Evolutionary conservation across 371 early-diverging fungal genomes (phyloP).

Genomic region (Dinochytrium kinnereticum): DNA sequence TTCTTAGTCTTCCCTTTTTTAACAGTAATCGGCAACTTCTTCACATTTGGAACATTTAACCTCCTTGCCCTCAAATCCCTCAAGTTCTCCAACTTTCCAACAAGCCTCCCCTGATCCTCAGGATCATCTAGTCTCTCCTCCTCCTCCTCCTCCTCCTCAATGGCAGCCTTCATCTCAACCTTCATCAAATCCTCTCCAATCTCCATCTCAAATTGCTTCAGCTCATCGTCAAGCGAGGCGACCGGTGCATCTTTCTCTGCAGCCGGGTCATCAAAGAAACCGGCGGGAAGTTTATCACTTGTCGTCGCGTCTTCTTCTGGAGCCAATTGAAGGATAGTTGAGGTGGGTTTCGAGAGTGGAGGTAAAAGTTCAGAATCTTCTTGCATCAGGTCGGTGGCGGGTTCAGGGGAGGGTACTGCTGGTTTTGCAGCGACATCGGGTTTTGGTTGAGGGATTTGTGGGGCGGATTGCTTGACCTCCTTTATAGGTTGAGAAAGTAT

Average conservation of each 20-base stretch:
- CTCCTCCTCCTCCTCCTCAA: constrained; percentile 5
- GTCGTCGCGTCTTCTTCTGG: not conserved
- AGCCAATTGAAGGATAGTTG: not conserved
- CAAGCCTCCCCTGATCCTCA: not conserved
- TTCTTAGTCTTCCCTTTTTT: not conserved
- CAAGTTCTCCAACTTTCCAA: not conserved
- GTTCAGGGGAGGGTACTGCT: too few relatives aligned
- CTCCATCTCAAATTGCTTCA: not conserved
- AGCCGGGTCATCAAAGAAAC: not conserved
- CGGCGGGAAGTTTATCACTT: not conserved
- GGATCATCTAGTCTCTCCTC: not conserved
- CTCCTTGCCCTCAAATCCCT: not conserved
- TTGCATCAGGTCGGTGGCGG: too few relatives aligned
- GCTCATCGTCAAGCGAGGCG: not conserved
- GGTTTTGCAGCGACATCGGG: not conserved
- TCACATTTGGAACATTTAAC: not conserved
- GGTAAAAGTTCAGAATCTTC: too few relatives aligned
- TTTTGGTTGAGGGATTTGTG: not conserved
- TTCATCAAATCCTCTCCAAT: not conserved
- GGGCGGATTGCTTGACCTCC: not conserved
- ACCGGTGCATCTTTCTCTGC: not conserved
- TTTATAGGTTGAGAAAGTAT: not conserved
- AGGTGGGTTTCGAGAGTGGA: not conserved
- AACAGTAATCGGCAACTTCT: not conserved
- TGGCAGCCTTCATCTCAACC: not conserved